Percentiles rank a stretch among this genome's conserved stretches.
phyloP scores from a whole-genome alignment of 768 basidiomycete genomes.

The Podaxis pistillaris region DNA sequence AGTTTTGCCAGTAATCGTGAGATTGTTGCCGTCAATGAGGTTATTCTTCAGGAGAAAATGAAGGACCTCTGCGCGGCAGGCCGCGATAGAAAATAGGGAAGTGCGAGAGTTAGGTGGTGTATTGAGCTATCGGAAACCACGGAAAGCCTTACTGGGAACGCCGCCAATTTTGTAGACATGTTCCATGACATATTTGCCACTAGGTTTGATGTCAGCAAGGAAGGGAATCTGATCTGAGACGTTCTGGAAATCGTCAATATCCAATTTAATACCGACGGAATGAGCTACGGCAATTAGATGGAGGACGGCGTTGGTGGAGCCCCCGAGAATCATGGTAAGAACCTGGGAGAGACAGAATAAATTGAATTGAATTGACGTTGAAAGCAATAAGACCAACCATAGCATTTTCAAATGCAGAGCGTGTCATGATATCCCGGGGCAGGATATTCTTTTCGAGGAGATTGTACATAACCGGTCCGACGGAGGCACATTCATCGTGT shows the following conservation, averaged over 20 bases:
- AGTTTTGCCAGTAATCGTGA: constrained; percentile 89
- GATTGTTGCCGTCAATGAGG: constrained; percentile 84
- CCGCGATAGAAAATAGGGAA: not conserved
- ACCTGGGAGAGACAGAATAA: constrained; percentile 49
- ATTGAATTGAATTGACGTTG: constrained; percentile 1
- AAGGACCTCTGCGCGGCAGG: constrained; percentile 61
- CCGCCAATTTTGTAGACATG: constrained; percentile 95
- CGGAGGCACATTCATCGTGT: constrained; percentile 72
- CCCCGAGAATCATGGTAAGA: constrained; percentile 94
- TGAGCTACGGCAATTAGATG: constrained; percentile 97
- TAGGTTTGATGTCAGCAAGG: constrained; percentile 95
- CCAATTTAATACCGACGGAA: constrained; percentile 86
- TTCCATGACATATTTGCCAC: constrained; percentile 99
- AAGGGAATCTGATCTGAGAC: constrained; percentile 94
- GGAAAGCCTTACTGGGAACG: constrained; percentile 74
- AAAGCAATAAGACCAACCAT: constrained; percentile 57
- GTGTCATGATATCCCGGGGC: constrained; percentile 96
- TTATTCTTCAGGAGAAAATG: constrained; percentile 84
- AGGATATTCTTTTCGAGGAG: constrained; percentile 90
- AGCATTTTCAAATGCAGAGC: constrained; percentile 95
- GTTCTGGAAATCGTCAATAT: constrained; percentile 88
- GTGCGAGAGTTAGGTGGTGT: not conserved
- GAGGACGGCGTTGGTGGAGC: constrained; percentile 96
- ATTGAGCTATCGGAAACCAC: not conserved
- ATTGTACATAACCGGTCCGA: constrained; percentile 82